Evolutionary conservation across 257 asterid genomes (phyloP), one percentile per base, ranked within the genome.

Genomic region (Ocimum tenuiflorum): DNA sequence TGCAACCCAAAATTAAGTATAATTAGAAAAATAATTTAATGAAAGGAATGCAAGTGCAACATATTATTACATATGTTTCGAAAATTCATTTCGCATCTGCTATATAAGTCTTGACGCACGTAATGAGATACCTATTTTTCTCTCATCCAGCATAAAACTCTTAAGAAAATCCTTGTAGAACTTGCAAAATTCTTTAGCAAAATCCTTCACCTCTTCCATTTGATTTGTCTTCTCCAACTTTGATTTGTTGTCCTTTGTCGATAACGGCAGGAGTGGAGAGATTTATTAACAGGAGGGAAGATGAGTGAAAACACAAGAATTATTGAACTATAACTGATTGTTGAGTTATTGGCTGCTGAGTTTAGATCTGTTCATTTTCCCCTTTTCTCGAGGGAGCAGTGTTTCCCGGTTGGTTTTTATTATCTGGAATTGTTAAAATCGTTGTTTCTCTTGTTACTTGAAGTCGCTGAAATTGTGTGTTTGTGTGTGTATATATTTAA

Each of bases 351-450:
- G 56, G 60, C 35, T 60, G 73, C 63, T 41, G 27, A 51, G 72
- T 49, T 78, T 79, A 79, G 80, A 79, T 79, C 80, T 79, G 80
- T 68, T 72, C 7, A n/a, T 69, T 68, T 76, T 71, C 51, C 76
- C 73, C 50, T 67, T 74, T 68, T 31, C 77, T 50, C 54, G 41
- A 68, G 74, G 74, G 73, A 59, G 53, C 19, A 53, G 73, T 36
- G 66, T 72, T 52, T 39, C 11, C 78, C 39, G 81, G 81, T 72
- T 22, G 13, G 71, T 59, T 7, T 38, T 67, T 38, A 27, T 48
- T 60, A 7, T 60, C 22, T 42, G 1, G 31, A 53, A 52, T 43
- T 11, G 15, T 3, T 17, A 41, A 43, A n/a, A 3, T 20, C 31
- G 17, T 48, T 17, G 7, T 53, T 33, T 19, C 8, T 29, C 12